These are phyloP conservation scores for Balakata baccata DNA, from an alignment of 345 rosid genomes.

Conservation along the genomic window DNA sequence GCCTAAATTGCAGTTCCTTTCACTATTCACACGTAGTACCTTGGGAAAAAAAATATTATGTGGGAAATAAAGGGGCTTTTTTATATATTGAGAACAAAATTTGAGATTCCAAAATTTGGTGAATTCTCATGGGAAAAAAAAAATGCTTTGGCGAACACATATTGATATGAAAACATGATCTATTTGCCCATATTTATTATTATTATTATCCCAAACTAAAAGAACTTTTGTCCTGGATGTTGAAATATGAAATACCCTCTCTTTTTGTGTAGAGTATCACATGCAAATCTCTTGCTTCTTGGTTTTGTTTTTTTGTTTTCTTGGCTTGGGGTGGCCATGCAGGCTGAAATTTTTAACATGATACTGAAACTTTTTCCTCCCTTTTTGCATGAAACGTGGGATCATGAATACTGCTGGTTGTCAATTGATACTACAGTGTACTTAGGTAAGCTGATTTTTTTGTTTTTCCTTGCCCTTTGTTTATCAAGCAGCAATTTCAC, in stretches of 20 bases:
- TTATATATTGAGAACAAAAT: background rate
- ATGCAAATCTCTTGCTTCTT: slow-evolving; percentile 19
- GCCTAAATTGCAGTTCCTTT: slow-evolving; percentile 3
- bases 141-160: too few species aligned
- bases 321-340: slow-evolving; percentile 9
- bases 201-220: background rate
- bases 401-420: slow-evolving; percentile 25
- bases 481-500: background rate
- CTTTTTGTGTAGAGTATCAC: slow-evolving; percentile 17
- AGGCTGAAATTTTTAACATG: slow-evolving; percentile 42
- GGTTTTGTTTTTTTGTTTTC: slow-evolving; percentile 1
- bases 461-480: background rate
- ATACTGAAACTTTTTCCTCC: slow-evolving; percentile 18
- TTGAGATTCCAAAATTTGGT: background rate
- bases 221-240: background rate
- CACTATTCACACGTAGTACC: background rate
- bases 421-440: slow-evolving; percentile 56
- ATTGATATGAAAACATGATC: background rate
- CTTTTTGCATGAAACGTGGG: slow-evolving; percentile 36
- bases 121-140: too few species aligned
- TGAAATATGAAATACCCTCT: background rate
- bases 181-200: background rate
- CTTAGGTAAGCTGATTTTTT: slow-evolving; percentile 53
- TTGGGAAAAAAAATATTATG: background rate
- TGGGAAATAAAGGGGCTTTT: background rate